Conservation (phyloP, 225 moss, liverwort and hornwort species). For the Pseudoscleropodium purum region DNA sequence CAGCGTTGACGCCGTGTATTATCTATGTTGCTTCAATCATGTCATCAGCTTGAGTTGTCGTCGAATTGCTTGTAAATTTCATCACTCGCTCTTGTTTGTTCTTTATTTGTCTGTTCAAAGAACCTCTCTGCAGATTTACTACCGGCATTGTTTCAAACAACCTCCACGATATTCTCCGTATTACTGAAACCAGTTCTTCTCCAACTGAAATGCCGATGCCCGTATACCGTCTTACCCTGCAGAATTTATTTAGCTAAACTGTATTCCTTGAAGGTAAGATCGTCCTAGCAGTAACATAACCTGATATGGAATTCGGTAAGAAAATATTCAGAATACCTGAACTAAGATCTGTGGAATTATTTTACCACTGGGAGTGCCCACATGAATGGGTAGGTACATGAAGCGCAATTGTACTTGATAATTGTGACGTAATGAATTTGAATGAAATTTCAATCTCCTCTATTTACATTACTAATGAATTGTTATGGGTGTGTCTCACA, state of each 20-base stretch:
- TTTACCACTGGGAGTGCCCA: fast-evolving
- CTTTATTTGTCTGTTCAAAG: background rate
- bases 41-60: background rate
- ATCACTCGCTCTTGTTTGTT: background rate
- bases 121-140: background rate
- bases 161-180: background rate
- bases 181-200: background rate
- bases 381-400: background rate
- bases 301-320: too few species aligned
- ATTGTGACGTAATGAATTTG: background rate
- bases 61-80: background rate
- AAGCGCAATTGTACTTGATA: background rate
- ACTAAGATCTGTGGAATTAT: background rate
- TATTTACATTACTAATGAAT: background rate
- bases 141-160: background rate
- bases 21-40: background rate
- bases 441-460: too few species aligned
- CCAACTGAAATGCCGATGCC: too few species aligned
- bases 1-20: background rate
- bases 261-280: background rate
- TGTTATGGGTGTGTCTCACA: too few species aligned
- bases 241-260: too few species aligned
- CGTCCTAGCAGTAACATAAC: background rate
- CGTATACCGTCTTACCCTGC: background rate
- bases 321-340: too few species aligned